phyloP scores from a whole-genome alignment of 1,284 basidiomycete genomes.

The Boletellus dicymbophilus region DNA sequence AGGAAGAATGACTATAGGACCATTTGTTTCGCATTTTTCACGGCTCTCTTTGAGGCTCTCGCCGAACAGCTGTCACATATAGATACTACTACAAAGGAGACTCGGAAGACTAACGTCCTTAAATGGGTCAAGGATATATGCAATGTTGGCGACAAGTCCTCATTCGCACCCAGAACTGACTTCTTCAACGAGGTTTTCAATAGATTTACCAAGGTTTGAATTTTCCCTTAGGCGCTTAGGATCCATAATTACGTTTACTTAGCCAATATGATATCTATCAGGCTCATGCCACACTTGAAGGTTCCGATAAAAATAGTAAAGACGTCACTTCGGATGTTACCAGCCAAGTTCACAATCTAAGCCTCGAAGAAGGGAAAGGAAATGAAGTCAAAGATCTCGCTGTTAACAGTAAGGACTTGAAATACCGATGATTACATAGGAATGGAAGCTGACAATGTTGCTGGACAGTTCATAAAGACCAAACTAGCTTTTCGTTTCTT shows the following conservation, averaged over 20 bases:
- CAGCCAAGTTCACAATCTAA: no score
- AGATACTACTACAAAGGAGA: no score
- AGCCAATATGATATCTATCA: not conserved
- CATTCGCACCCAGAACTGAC: not conserved
- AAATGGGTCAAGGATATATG: not conserved
- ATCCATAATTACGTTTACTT: not conserved
- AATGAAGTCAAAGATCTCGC: no score
- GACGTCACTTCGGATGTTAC: not conserved
- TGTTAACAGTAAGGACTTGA: no score
- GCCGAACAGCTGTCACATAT: not conserved
- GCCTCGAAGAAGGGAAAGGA: no score
- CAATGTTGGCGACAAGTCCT: not conserved
- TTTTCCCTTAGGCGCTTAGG: not conserved
- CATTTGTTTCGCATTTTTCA: conserved; percentile 9
- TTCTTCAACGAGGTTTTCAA: not conserved
- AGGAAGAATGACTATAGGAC: not conserved
- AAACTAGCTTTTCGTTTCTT: no score
- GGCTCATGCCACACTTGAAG: not conserved
- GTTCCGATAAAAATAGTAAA: not conserved
- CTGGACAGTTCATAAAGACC: no score
- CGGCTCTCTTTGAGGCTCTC: conserved; percentile 10
- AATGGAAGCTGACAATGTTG: no score
- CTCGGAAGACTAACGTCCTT: not conserved
- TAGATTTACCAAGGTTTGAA: not conserved
- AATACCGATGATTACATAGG: no score